Evolutionary conservation across 2,329 filamentous ascomycete genomes (phyloP).

Genomic region (Claviceps maximensis): DNA sequence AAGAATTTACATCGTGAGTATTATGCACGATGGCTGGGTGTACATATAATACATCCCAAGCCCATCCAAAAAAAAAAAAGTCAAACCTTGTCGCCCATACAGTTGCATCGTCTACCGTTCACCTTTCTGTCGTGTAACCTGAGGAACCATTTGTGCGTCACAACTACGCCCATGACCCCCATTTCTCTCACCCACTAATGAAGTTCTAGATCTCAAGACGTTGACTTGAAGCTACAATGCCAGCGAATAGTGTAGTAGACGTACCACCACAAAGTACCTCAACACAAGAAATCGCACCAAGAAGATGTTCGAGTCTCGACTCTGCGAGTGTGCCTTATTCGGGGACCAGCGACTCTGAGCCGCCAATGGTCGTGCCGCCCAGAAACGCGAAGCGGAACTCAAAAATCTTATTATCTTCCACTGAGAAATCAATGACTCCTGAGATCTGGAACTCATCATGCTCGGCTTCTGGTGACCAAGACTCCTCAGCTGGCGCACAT

Average conservation of each 20-base stretch:
- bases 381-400: background rate
- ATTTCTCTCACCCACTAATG: background rate
- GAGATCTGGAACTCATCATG: background rate
- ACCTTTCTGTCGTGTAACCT: background rate
- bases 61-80: background rate
- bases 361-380: background rate
- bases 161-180: background rate
- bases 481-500: background rate
- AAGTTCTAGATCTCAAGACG: background rate
- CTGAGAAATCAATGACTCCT: background rate
- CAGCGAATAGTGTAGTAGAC: background rate
- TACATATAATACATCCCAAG: background rate
- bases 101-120: background rate
- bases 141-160: background rate
- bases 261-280: background rate
- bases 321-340: slow-evolving; percentile 1
- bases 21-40: background rate
- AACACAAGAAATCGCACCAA: background rate
- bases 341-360: background rate
- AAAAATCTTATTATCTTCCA: background rate
- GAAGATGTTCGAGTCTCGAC: background rate
- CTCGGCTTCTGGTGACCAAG: background rate
- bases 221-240: background rate
- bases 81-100: background rate
- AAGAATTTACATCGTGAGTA: no score